Conservation (phyloP, 768 basidiomycete species). For the Lepiota venenata region DNA sequence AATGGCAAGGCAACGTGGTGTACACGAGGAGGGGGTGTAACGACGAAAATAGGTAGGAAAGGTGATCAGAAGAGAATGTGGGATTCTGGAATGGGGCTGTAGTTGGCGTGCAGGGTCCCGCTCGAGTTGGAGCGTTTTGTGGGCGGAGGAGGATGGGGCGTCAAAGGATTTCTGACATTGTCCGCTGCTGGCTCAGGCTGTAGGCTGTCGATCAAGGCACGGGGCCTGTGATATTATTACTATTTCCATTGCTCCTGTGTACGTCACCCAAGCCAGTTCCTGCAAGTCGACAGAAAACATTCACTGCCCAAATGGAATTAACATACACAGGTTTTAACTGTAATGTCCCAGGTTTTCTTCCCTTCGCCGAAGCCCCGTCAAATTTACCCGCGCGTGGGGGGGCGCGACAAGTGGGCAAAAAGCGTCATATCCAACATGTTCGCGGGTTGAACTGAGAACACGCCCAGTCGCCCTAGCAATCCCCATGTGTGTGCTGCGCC, state of each 20-base stretch:
- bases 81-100: conserved; percentile 3
- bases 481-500: too few relatives aligned
- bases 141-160: not conserved
- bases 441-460: conserved; percentile 1
- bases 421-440: not conserved
- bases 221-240: too few relatives aligned
- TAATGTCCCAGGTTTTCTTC: too few relatives aligned
- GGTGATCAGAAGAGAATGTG: conserved; percentile 9
- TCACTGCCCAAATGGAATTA: too few relatives aligned
- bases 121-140: not conserved
- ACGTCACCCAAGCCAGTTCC: too few relatives aligned
- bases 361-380: too few relatives aligned
- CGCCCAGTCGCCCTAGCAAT: not conserved
- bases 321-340: too few relatives aligned
- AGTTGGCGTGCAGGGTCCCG: not conserved
- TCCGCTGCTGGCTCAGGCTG: too few relatives aligned
- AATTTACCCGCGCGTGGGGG: not conserved
- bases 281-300: too few relatives aligned
- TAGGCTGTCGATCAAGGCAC: too few relatives aligned
- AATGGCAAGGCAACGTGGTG: conserved; percentile 12
- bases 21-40: conserved; percentile 11
- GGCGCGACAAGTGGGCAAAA: not conserved
- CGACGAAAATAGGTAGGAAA: not conserved
- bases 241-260: too few relatives aligned
- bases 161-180: not conserved